Conservation (phyloP, 768 basidiomycete species). For the Agrocybe praecox region DNA sequence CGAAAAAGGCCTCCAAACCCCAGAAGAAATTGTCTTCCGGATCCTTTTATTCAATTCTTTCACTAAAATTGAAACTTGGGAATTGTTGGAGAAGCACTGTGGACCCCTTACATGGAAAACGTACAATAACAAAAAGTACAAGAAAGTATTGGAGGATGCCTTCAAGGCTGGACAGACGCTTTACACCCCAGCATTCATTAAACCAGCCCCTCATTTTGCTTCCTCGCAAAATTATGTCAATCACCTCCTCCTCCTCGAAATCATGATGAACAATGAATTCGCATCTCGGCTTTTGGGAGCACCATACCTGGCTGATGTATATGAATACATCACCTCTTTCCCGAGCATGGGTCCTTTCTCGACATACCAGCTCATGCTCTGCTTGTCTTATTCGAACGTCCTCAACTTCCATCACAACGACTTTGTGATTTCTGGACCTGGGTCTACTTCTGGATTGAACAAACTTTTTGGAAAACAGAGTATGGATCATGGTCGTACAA, state of each 20-base stretch:
- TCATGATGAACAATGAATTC: conserved; percentile 59
- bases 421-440: conserved; percentile 71
- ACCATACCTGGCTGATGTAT: conserved; percentile 64
- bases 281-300: conserved; percentile 49
- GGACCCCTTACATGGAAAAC: conserved; percentile 63
- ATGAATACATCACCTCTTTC: conserved; percentile 56
- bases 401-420: conserved; percentile 68
- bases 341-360: conserved; percentile 79
- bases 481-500: conserved; percentile 30
- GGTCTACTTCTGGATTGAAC: conserved; percentile 63
- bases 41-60: conserved; percentile 72
- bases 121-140: conserved; percentile 57
- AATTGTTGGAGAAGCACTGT: conserved; percentile 52
- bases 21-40: conserved; percentile 69
- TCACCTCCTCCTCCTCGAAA: conserved; percentile 63
- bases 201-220: conserved; percentile 64
- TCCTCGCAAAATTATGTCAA: conserved; percentile 50
- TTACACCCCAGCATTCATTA: conserved; percentile 75
- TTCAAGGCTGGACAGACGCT: conserved; percentile 42
- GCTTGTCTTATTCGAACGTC: conserved; percentile 56
- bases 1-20: conserved; percentile 61
- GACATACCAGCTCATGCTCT: conserved; percentile 67
- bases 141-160: conserved; percentile 48
- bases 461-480: conserved; percentile 60
- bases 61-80: conserved; percentile 74